These are phyloP conservation scores for Fusarium graminum DNA, from an alignment of 2,329 filamentous ascomycete genomes.

Conservation along the genomic window DNA sequence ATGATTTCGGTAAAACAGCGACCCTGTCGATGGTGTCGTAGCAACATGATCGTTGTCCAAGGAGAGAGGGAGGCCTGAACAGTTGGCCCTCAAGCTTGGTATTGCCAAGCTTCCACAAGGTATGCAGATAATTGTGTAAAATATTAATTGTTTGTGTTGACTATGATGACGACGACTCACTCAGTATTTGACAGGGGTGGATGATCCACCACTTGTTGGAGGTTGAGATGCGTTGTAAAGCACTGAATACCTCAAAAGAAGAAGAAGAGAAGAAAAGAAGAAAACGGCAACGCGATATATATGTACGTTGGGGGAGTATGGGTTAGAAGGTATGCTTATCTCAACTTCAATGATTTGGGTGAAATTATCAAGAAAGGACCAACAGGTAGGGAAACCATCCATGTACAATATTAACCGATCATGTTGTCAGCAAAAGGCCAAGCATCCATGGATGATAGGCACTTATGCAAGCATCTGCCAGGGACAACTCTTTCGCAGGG, in stretches of 20 bases:
- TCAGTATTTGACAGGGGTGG: slow-evolving; percentile 18
- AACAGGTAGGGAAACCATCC: neutral
- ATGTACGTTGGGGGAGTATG: neutral
- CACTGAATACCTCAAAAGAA: neutral
- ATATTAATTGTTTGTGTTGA: slow-evolving; percentile 7
- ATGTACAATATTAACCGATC: neutral
- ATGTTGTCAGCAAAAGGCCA: slow-evolving; percentile 1
- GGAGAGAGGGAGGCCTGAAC: neutral
- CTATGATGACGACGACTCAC: slow-evolving; percentile 41
- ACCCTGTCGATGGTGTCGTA: slow-evolving; percentile 21
- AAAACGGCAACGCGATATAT: neutral
- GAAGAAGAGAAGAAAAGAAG: neutral
- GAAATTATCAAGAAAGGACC: neutral
- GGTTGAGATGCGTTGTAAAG: neutral
- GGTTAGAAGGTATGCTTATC: neutral
- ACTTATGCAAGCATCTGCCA: slow-evolving; percentile 5
- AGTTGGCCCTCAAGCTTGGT: slow-evolving; percentile 1
- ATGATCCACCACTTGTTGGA: slow-evolving; percentile 13
- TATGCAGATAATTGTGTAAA: slow-evolving; percentile 1
- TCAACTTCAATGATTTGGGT: neutral
- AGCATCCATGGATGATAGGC: slow-evolving; percentile 1
- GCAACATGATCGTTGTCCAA: neutral
- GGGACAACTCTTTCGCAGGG: slow-evolving; percentile 5
- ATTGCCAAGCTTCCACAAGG: neutral
- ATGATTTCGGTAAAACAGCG: slow-evolving; percentile 13